These are phyloP conservation scores for Herpetospermum pedunculosum DNA, from an alignment of 306 rosid species.

Conservation along the genomic window DNA sequence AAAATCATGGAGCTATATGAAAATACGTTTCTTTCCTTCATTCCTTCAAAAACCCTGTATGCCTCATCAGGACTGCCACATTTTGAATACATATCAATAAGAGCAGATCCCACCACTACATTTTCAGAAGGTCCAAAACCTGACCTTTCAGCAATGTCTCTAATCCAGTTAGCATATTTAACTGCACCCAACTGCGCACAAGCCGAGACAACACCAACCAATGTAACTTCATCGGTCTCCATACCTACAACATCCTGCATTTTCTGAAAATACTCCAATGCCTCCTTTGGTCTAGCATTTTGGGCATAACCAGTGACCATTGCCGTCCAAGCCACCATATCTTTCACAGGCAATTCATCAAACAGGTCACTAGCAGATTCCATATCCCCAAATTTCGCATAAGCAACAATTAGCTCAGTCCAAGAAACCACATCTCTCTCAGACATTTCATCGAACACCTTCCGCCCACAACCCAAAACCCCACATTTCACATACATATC, in stretches of 20 bases:
- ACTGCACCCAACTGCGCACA: conserved; percentile 64
- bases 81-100: conserved; percentile 71
- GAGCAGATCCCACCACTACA: conserved; percentile 77
- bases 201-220: conserved; percentile 66
- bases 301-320: conserved; percentile 75
- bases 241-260: conserved; percentile 29
- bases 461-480: conserved; percentile 31
- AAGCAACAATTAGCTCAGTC: conserved; percentile 66
- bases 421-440: conserved; percentile 65
- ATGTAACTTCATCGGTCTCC: conserved; percentile 45
- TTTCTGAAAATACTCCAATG: conserved; percentile 37
- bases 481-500: conserved; percentile 69
- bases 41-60: conserved; percentile 35
- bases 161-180: conserved; percentile 44
- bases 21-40: conserved; percentile 55
- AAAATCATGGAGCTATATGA: conserved; percentile 73
- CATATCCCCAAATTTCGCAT: conserved; percentile 49
- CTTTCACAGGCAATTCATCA: conserved; percentile 44
- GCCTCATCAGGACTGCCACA: conserved; percentile 70
- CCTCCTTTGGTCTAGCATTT: conserved; percentile 55
- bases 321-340: conserved; percentile 81
- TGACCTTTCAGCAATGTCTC: conserved; percentile 42
- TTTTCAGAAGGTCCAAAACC: conserved; percentile 30
- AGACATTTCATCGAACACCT: conserved; percentile 72
- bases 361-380: conserved; percentile 46